Base-by-base conservation (phyloP, 2,329 filamentous ascomycete species). In the Aspergillus transmontanensis region DNA sequence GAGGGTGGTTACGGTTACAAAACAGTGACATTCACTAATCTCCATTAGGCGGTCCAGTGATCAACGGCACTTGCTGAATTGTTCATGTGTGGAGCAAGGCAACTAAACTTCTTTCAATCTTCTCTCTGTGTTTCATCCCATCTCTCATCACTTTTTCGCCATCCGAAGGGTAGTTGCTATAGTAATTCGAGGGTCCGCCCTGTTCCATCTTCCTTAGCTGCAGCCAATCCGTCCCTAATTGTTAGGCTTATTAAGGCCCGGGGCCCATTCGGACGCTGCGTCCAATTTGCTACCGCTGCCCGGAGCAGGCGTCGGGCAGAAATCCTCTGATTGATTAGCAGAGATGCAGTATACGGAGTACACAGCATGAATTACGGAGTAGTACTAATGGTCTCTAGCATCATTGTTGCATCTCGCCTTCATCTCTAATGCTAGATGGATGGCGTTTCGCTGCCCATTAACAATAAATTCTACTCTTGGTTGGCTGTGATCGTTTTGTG, bases 231-330 rank as follows among this genome's bases (percentile, higher is more conserved):
- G 41, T 32, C 26, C 50, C 57, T 60, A 63, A 64, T 46, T 6
- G 51, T 55, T 55, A 55, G 34, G 51, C 32, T 26, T 36, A 48
- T 58, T 51, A 56, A 63, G 60, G 57, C 58, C 54, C 61, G 65
- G 64, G 64, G 63, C 68, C 72, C 69, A 57, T 66, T 68, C 63
- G 60, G 58, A 66, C 62, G 51, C 59, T 72, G 68, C 67, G 69
- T 67, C 66, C 60, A 58, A 64, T 73, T 72, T 72, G 48, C 64
- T 65, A 60, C 66, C 61, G 61, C 66, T 63, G 61, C 58, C 68
- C 63, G 63, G 58, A 64, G 60, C 58, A 63, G 56, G 59, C 64
- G 67, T 71, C 69, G 69, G 69, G 74, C 73, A 76, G 68, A 69
- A 72, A 76, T 71, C 57, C 51, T 61, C 34, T 59, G 55, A 64